These are phyloP conservation scores for Xylaria sp. DNA, from an alignment of 2,329 filamentous ascomycete genomes.

Conservation along the genomic window DNA sequence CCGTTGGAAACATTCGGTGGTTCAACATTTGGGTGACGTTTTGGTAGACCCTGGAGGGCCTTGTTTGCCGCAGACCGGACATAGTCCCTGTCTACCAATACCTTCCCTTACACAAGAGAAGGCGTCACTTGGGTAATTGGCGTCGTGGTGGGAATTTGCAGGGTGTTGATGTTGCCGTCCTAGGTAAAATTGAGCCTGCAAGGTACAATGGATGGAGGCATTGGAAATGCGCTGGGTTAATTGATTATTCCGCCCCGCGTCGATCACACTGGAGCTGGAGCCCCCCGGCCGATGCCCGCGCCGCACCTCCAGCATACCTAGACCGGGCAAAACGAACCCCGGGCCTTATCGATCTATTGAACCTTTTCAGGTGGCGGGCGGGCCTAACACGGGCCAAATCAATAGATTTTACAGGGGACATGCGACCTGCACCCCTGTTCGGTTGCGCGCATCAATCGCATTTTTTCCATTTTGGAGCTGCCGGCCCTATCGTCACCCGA, in stretches of 20 bases:
- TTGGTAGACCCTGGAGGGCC: constrained; percentile 48
- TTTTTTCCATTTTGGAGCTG: constrained; percentile 3
- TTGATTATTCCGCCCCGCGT: constrained; percentile 19
- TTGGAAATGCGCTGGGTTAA: constrained; percentile 15
- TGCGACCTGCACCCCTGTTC: constrained; percentile 2
- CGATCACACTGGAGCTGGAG: no score
- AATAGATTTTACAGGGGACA: not conserved
- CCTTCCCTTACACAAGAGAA: constrained; percentile 1
- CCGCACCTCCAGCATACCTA: no score
- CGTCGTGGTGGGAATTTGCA: constrained; percentile 9
- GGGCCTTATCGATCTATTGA: no score
- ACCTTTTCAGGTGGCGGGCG: no score
- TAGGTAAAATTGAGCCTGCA: constrained; percentile 2
- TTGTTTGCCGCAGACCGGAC: constrained; percentile 39
- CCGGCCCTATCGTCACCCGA: constrained; percentile 18
- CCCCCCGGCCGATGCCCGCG: no score
- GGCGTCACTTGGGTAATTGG: constrained; percentile 7
- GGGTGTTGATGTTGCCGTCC: constrained; percentile 3
- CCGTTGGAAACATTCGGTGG: constrained; percentile 35
- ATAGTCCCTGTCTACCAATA: constrained; percentile 27
- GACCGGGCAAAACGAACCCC: not conserved
- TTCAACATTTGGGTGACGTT: constrained; percentile 43
- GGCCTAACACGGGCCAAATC: no score
- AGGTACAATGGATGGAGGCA: not conserved
- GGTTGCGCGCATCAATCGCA: constrained; percentile 12